These are phyloP conservation scores for Alnus rubra DNA, from an alignment of 306 rosid genomes.

Conservation along the genomic window DNA sequence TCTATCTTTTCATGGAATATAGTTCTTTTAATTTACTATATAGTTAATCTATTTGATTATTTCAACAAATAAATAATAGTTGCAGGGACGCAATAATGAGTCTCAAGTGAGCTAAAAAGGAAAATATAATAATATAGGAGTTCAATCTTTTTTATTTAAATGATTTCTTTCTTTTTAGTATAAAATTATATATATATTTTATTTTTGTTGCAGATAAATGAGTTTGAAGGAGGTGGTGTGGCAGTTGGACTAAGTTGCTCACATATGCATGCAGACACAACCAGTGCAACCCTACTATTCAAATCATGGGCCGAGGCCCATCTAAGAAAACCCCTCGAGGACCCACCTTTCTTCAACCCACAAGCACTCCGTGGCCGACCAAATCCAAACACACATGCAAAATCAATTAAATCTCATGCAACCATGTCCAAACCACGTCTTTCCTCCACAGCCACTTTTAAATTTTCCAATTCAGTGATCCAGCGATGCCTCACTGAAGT, in stretches of 20 bases:
- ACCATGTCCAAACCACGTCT: constrained; percentile 20
- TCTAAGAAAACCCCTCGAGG: constrained; percentile 30
- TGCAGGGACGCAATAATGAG: too few species aligned
- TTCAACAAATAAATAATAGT: too few species aligned
- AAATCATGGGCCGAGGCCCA: constrained; percentile 57
- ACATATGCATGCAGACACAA: constrained; percentile 67
- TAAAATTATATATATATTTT: too few species aligned
- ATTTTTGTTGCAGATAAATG: constrained; percentile 44
- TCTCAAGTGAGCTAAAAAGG: too few species aligned
- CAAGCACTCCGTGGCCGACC: not conserved
- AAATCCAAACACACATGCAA: not conserved
- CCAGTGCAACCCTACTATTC: constrained; percentile 40
- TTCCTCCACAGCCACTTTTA: constrained; percentile 55
- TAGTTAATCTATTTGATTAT: too few species aligned
- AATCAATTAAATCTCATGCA: constrained; percentile 23
- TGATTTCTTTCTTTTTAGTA: too few species aligned
- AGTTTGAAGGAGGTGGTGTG: constrained; percentile 67
- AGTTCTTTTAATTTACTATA: too few species aligned
- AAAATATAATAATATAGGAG: too few species aligned
- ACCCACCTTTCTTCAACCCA: constrained; percentile 32
- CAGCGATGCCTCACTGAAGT: constrained; percentile 28
- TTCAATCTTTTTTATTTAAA: too few species aligned
- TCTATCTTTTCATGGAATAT: too few species aligned
- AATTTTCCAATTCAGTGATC: constrained; percentile 49
- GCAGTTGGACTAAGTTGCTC: constrained; percentile 71